These are phyloP conservation scores for Hirsutella rhossiliensis DNA, from an alignment of 2,329 filamentous ascomycete species.

Conservation along the genomic window DNA sequence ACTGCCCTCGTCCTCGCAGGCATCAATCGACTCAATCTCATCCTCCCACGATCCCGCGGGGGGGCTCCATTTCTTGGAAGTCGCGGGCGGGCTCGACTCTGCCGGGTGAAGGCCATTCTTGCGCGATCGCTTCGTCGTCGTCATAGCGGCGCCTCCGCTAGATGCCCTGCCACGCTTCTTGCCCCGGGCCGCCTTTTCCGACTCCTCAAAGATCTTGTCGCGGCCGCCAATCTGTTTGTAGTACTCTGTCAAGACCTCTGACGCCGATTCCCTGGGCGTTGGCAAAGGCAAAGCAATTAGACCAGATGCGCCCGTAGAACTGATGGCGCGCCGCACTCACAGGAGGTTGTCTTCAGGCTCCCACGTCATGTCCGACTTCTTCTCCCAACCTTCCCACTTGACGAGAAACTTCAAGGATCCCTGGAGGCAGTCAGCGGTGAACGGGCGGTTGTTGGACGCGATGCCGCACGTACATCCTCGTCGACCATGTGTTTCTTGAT, in stretches of 20 bases:
- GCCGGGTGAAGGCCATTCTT: constrained; percentile 37
- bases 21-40: constrained; percentile 57
- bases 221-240: constrained; percentile 51
- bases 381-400: constrained; percentile 71
- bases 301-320: neutral
- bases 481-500: constrained; percentile 56
- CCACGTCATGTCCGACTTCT: constrained; percentile 62
- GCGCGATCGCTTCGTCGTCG: constrained; percentile 30
- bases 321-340: constrained; percentile 9
- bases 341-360: constrained; percentile 57
- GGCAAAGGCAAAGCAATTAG: too few relatives aligned
- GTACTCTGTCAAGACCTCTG: constrained; percentile 53
- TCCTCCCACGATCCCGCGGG: constrained; percentile 70
- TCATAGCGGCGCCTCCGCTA: constrained; percentile 20
- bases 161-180: constrained; percentile 47
- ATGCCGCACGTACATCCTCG: constrained; percentile 31
- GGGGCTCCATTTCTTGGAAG: constrained; percentile 45
- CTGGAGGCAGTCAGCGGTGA: constrained; percentile 15
- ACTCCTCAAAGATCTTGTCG: constrained; percentile 38
- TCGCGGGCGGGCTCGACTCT: constrained; percentile 34
- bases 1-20: constrained; percentile 52
- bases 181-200: constrained; percentile 33
- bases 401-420: constrained; percentile 52
- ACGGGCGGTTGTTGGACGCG: constrained; percentile 28
- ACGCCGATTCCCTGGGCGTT: constrained; percentile 38